A percentile compares a stretch with the other conserved stretches of the same genome.
phyloP scores from a whole-genome alignment of 768 basidiomycete species.

The Rhodocollybia butyracea region DNA sequence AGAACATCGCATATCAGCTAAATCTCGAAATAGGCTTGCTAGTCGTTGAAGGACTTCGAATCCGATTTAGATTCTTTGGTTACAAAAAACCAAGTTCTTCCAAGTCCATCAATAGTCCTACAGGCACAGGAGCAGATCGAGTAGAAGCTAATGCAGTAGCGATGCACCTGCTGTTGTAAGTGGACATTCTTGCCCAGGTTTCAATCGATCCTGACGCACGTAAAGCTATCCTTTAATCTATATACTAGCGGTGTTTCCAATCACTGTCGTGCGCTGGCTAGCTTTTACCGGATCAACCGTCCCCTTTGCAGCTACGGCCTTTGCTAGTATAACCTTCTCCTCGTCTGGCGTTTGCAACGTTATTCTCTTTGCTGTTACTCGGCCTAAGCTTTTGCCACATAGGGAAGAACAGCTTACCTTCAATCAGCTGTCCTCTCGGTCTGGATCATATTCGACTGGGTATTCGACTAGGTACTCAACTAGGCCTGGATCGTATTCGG shows the following conservation, averaged over 20 bases:
- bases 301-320: conserved; percentile 33
- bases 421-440: neutral
- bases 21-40: conserved; percentile 24
- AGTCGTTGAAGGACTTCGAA: conserved; percentile 21
- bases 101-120: neutral
- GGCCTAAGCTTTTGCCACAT: conserved; percentile 34
- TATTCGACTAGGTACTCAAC: neutral
- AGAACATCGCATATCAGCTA: neutral
- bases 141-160: conserved; percentile 19
- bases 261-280: conserved; percentile 34
- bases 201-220: neutral
- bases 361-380: conserved; percentile 32
- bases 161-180: conserved; percentile 38
- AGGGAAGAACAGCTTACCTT: neutral
- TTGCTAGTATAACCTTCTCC: conserved; percentile 35
- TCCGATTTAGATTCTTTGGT: conserved; percentile 18
- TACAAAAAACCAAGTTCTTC: neutral
- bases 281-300: conserved; percentile 23
- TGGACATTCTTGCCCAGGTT: neutral
- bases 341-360: conserved; percentile 40
- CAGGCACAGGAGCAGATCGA: neutral
- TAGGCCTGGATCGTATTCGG: neutral
- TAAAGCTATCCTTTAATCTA: conserved; percentile 38
- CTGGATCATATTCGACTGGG: neutral
- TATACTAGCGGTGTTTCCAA: conserved; percentile 35